Evolutionary conservation across 2,329 filamentous ascomycete species (phyloP), one percentile per base, ranked within the genome.

Genomic region (Nemania serpens): DNA sequence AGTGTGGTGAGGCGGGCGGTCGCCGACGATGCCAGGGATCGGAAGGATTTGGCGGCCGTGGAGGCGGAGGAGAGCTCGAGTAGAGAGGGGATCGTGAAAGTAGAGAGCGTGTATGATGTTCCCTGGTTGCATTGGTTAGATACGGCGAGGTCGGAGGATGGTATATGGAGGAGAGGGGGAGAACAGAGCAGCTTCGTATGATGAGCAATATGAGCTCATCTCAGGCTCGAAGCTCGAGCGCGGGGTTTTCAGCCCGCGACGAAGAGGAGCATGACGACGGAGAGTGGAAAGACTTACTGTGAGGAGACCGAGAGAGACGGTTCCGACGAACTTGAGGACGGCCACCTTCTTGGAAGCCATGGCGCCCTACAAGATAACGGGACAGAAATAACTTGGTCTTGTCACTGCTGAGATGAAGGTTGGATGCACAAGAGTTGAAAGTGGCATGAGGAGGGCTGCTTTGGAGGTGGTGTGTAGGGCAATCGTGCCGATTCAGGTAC

Each of bases 271-370:
- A 53, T 49, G 39, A 55, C 36, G 61, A 36, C 45, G 51, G 25
- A 29, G 37, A 34, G 25, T 39, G 11, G 37, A 25, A 34, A 46
- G 43, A 69, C 89, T 71, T 85, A 96, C 93, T 61, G 93, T 97
- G 75, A 96, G 79, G 59, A 97, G 84, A 65, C 94, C 94, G 59
- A 97, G 84, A 70, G 90, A 94, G 68, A 96, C 86, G 53, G 92
- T 96, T 72, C 94, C 94, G 68, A 97, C 90, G 75, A 97, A 97
- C 80, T 98, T 97, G 79, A 91, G 87, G 75, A 90, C 79, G 58
- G 91, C 88, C 72, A 97, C 82, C 72, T 87, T 86, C 70, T 83
- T 87, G 70, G 84, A 86, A 69, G 86, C 82, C 85, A 92, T 90
- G 76, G 74, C 81, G 56, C 58, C 71, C 61, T 59, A 57, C 39